Evolutionary conservation across 2,329 filamentous ascomycete genomes (phyloP), one percentile per base, ranked within the genome.

Genomic region (Ceratocystis colombiana): DNA sequence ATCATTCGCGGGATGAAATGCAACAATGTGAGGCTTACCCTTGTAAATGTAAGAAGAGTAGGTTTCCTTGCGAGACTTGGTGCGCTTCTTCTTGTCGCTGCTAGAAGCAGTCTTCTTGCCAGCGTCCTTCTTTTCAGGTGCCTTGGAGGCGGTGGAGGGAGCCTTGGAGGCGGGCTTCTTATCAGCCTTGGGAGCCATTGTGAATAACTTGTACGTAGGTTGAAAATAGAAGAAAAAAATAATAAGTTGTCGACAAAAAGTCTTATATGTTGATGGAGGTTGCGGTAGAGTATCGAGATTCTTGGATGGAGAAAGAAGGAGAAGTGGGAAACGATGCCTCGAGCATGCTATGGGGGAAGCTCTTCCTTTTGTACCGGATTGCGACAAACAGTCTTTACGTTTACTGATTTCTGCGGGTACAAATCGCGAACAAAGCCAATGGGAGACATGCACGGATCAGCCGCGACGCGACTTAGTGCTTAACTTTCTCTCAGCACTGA

Each of bases 21-120:
- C 30, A 50, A 63, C 68, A 66, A 64, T 66, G 70, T 73, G 7
- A 41, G 22, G 22, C 85, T 78, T 76, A 96, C 93, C 94, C 85
- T 97, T 99, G 89, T 97, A 99, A 82, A 99, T 99, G 86, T 99
- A 99, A 66, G 90, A 95, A 73, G 89, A 95, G 84, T 99, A 99
- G n/a, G 94, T 99, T 85, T 99, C 94, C 89, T 97, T 97, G 82
- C 94, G 88, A 72, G 92, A 90, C 92, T 99, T 99, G 83, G 91
- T 96, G 77, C 94, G 90, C 92, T 97, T 99, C 90, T 99, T 99
- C 91, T 97, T 97, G 74, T 97, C 94, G 71, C 94, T 94, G 76
- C 90, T 86, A 69, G 92, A 86, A 69, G 93, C 90, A 62, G 94
- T 97, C 89, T 97, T 99, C 90, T 99, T 99, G 84, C 93, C 94